A percentile compares a stretch with the other conserved stretches of the same genome.
phyloP scores from a whole-genome alignment of 352 stramenopile species.

The Blastocystis sp. region DNA sequence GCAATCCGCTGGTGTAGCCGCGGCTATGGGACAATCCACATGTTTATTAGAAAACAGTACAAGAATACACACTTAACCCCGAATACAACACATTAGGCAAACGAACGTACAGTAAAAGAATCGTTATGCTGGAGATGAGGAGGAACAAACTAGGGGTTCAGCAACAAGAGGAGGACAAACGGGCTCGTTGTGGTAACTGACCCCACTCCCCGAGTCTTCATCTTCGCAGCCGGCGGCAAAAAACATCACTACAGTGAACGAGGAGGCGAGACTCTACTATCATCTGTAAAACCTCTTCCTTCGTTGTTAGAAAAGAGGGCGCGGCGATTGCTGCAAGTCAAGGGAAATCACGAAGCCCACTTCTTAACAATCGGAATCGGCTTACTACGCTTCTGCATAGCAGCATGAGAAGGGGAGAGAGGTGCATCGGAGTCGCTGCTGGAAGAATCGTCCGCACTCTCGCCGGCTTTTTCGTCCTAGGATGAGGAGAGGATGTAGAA shows the following conservation, averaged over 20 bases:
- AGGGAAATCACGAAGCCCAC: neutral
- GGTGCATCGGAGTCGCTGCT: neutral
- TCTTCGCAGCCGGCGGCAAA: neutral
- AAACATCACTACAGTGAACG: constrained; percentile 43
- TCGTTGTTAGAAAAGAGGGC: neutral
- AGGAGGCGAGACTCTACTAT: neutral
- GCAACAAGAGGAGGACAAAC: no score
- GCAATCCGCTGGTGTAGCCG: neutral
- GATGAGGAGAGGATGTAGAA: neutral
- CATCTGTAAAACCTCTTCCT: constrained; percentile 35
- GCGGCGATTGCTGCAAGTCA: neutral
- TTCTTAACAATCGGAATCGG: constrained; percentile 14
- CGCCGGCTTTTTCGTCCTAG: no score
- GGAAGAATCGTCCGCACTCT: neutral
- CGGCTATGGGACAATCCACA: no score
- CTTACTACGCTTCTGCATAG: neutral
- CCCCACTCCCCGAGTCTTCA: neutral
- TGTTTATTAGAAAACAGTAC: constrained; percentile 21
- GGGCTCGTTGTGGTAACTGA: neutral
- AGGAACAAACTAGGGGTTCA: constrained; percentile 24
- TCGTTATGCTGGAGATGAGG: constrained; percentile 27
- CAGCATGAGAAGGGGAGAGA: neutral
- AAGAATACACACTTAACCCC: constrained; percentile 29
- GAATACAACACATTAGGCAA: neutral
- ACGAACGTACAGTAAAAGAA: constrained; percentile 33